Base-by-base conservation (phyloP, 225 moss, liverwort and hornwort species). In the Sphagnum contortum region DNA sequence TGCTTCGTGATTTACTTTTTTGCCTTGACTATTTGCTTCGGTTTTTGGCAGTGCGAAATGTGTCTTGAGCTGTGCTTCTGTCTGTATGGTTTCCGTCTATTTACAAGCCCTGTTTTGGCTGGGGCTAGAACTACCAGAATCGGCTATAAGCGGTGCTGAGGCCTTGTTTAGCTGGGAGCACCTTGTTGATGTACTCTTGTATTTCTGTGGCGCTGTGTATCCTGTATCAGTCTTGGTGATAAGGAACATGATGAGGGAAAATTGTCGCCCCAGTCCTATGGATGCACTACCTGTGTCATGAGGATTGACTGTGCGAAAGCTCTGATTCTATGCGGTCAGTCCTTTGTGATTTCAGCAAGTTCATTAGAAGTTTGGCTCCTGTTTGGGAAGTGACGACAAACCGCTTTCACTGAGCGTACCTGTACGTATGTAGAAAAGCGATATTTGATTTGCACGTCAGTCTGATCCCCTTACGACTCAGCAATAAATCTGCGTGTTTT, bases 191-290 rank as follows among this genome's bases (percentile, higher is more conserved):
- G 29, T 45, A 49, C 69, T 64, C 62, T 47, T 71, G 69, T 69
- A 66, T 67, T 71, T 76, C 66, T 50, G 45, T 79, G 71, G 66
- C 64, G 3, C 3, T 0, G 63, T 57, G 14, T 6, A 47, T 0
- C 8, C 0, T 2, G 3, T 62, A 4, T 62, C 3, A 4, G 45
- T 44, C 8, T 47, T 49, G 9, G 29, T 29, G 5, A 6, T 4
- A 2, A 6, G 3, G 79, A 62, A 73, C 3, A 13, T 80, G 80
- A 80, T 84, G 84, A 84, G 68, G 80, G 71, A 75, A 73, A 75
- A 77, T 80, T 77, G 84, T 84, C 80, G 84, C 80, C 84, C 84
- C 84, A 84, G 80, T 84, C 84, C 68, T 75, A 82, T 59, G 49
- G 2, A 72, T 61, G 71, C 49, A 49, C 8, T 46, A 14, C 3